phyloP scores from a whole-genome alignment of 345 rosid species.

The Reutealis trisperma region DNA sequence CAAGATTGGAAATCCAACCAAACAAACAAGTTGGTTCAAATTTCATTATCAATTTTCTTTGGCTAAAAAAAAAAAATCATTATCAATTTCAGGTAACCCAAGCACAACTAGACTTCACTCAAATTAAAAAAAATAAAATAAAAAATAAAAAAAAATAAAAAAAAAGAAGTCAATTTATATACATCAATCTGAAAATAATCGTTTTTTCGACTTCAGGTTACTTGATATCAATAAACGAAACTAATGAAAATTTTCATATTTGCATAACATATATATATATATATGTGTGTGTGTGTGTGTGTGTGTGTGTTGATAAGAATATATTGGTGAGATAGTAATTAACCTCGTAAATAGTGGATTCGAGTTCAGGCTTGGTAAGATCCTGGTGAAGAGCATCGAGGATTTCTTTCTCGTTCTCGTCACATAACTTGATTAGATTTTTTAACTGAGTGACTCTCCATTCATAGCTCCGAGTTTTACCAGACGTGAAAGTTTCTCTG shows the following conservation, averaged over 20 bases:
- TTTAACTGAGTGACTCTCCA: slow-evolving; percentile 81
- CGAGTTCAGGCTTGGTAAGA: slow-evolving; percentile 79
- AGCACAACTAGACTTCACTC: background rate
- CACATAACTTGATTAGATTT: slow-evolving; percentile 49
- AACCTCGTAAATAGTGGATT: slow-evolving; percentile 77
- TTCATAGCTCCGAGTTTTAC: slow-evolving; percentile 65
- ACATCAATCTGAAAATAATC: background rate
- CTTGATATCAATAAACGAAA: too few relatives aligned
- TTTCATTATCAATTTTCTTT: background rate
- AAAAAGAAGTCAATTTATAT: background rate
- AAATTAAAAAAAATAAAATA: background rate
- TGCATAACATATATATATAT: too few relatives aligned
- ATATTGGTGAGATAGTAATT: background rate
- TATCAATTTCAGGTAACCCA: background rate
- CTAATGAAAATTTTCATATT: too few relatives aligned
- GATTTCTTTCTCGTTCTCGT: slow-evolving; percentile 65
- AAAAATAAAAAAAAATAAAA: too few relatives aligned
- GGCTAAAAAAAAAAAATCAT: too few relatives aligned
- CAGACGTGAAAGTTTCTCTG: slow-evolving; percentile 47
- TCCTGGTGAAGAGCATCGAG: slow-evolving; percentile 69
- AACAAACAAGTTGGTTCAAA: background rate
- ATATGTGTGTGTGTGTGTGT: too few relatives aligned
- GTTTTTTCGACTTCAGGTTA: too few relatives aligned
- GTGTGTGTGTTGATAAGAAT: too few relatives aligned
- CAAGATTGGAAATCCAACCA: background rate